Base-by-base conservation (phyloP, 257 asterid species). In the Asclepias syriaca region DNA sequence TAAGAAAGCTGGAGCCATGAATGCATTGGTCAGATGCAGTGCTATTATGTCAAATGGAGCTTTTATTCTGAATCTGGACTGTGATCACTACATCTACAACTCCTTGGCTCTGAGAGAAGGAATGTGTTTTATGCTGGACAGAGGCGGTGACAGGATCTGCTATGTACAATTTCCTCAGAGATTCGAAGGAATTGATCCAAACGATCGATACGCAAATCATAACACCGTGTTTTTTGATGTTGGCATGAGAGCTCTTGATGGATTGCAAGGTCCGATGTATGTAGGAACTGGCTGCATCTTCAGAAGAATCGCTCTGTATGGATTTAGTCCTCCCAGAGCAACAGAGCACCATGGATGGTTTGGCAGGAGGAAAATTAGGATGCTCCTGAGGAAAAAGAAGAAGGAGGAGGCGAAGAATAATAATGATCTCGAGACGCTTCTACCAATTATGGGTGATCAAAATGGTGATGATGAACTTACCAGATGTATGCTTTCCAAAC, bases 1-100 rank as follows among this genome's bases (percentile, higher is more conserved):
- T 89, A 93, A 93, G 89, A 93, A 93, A 76, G 97, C 97, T 3
- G 98, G 97, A 3, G 98, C 97, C 1, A 93, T 93, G 97, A 93
- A 93, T 71, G 88, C 97, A 6, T 70, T 91, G n/a, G 98, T 94
- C 24, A 91, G 98, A 0, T 92, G 96, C 8, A 89, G 96, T 75
- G 97, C 96, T 1, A 89, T 94, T 19, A 87, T 94, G 91, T 94
- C 98, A 0, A 93, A 93, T 64, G 97, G 97, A 2, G 84, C 97
- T 12, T 93, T 93, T 86, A 88, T 93, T 65, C 90, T 93, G 22
- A 93, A 93, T 71, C 89, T 93, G 32, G 98, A 93, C 65, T 93
- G 98, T 37, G 98, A 93, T 49, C 98, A 93, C 81, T 91, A 93
- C 81, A 84, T 93, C 69, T 80, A 91, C 75, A 93, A 91, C 59